Base-by-base conservation (phyloP, 805 yeast species). In the Lipomyces spencermartinsiae region DNA sequence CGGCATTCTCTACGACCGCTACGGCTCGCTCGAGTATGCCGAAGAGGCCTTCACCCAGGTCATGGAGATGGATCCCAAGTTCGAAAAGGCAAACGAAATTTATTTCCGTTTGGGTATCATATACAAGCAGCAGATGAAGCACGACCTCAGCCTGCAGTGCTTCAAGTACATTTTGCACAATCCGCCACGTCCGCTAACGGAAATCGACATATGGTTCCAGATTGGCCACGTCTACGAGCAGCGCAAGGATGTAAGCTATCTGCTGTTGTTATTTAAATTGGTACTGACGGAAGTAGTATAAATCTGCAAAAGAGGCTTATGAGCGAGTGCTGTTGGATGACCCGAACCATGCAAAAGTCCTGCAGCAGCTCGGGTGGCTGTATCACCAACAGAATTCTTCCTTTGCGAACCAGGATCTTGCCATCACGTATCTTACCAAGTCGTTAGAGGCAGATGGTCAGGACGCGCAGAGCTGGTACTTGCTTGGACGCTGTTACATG, bases 41-140 rank as follows among this genome's bases (percentile, higher is more conserved):
- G 99, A 95, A 79, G 99, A 95, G 79, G 98, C 99, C 3, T 94
- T 95, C 81, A 96, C 96, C 55, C 88, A 97, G 74, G 99, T 95
- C 12, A 83, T 95, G 78, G 97, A 93, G 78, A 86, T 95, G 83
- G 98, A 95, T 79, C 97, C 98, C 59, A 89, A 92, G 77, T 94
- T 95, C 75, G 98, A 95, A 75, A 95, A 95, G 81, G 94, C 97
- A 33, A 91, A 92, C 76, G 99, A 95, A 78, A 96, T 95, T 72
- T 95, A 95, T 78, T 95, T 95, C 86, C 84, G 99, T 68, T 84
- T 95, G 74, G 99, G 99, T 12, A 93, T 95, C 78, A 94, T 95
- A 62, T 95, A 95, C 82, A 95, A 95, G 81, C 97, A 93, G 79
- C 98, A 94, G 80, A 89, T 89, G 55, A 93, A 94, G 79, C 85